phyloP scores from a whole-genome alignment of 2,329 filamentous ascomycete species.

The Diaporthe humulicola region DNA sequence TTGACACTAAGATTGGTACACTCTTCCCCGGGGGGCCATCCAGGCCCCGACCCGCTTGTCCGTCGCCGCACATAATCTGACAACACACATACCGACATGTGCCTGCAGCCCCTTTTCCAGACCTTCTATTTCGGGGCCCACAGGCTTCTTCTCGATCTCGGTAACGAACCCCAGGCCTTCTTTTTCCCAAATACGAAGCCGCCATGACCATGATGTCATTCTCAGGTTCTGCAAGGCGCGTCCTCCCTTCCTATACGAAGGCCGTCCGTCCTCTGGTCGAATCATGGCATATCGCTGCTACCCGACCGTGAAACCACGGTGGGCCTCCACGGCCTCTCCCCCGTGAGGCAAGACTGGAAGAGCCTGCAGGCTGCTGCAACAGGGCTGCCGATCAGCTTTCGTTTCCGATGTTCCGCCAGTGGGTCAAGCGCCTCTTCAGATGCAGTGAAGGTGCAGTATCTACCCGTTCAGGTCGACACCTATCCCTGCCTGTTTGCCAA shows the following conservation, averaged over 20 bases:
- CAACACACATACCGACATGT: background rate
- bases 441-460: slow-evolving; percentile 5
- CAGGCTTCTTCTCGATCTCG: slow-evolving; percentile 26
- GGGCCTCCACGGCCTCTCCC: background rate
- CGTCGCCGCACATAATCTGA: background rate
- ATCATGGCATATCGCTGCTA: slow-evolving; percentile 18
- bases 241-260: slow-evolving; percentile 7
- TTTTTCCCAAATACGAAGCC: slow-evolving; percentile 13
- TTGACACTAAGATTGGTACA: background rate
- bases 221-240: slow-evolving; percentile 5
- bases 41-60: slow-evolving; percentile 19
- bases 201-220: slow-evolving; percentile 25
- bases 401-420: slow-evolving; percentile 13
- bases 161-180: slow-evolving; percentile 7
- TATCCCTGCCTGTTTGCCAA: slow-evolving; percentile 25
- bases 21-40: slow-evolving; percentile 6
- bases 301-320: slow-evolving; percentile 21
- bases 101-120: slow-evolving; percentile 17
- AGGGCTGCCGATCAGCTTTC: slow-evolving; percentile 13
- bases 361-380: slow-evolving; percentile 22
- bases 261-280: slow-evolving; percentile 2
- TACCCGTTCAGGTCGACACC: background rate
- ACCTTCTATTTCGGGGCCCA: slow-evolving; percentile 22
- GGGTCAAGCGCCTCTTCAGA: slow-evolving; percentile 22
- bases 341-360: background rate